Evolutionary conservation across 805 yeast species (phyloP), one percentile per base, ranked within the genome.

Genomic region (Yamadazyma takamatsuzukensis): DNA sequence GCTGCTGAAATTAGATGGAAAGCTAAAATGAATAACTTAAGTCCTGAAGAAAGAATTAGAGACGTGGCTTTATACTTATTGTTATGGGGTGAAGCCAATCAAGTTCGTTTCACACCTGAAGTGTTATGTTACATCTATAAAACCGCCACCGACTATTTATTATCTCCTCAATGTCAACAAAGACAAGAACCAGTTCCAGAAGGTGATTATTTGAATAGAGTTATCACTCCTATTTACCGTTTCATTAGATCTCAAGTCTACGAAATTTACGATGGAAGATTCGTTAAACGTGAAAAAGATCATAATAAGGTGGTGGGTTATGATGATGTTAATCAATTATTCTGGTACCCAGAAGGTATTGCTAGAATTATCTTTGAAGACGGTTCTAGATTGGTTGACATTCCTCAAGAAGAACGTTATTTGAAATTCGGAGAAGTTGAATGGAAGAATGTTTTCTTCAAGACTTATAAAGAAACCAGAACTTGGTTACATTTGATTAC

Each of bases 281-380:
- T 74, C 48, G 81, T 83, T 40, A 83, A 83, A 61, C 81, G 95
- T 67, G 93, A 84, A 68, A 79, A 68, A 55, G 95, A 84, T 59
- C 95, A 84, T 63, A 80, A 80, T 64, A 68, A 78, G 45, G 68
- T 84, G 43, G 74, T 84, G 51, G 94, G 98, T 61, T 93, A 93
- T 61, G 99, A 93, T 70, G 99, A 93, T 71, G 95, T 93, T 40
- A 93, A 93, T 64, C 99, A 93, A 72, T 74, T 93, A 50, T 93
- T 94, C 68, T 93, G 99, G 99, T 93, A 94, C 66, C 97, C 97
- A 29, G 97, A 94, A 68, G 99, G 98, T 74, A 84, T 93, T 45
- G 81, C 94, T 39, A 82, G 93, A 64, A 89, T 93, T 50, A 76
- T 82, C 31, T 76, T 90, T 51, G 93, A 83, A 56, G 97, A 93